Percentiles rank a stretch among this genome's conserved stretches.
Evolutionary conservation across 2,329 filamentous ascomycete genomes (phyloP).

Genomic region (Fusarium sublunatum): DNA sequence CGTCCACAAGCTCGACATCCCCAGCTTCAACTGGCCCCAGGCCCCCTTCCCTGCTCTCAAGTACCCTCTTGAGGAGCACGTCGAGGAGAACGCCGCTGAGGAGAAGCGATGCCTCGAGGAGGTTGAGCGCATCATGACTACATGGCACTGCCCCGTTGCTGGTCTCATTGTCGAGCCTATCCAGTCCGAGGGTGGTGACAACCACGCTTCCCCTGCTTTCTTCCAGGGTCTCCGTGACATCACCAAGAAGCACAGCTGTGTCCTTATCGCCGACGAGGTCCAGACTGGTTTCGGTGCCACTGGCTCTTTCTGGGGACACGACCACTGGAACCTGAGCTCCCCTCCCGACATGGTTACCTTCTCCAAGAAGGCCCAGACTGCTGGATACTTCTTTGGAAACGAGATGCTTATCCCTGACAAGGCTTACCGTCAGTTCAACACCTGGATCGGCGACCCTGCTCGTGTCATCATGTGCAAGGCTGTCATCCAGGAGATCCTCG

Average conservation of each 20-base stretch:
- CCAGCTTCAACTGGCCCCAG: constrained; percentile 89
- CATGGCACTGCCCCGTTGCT: constrained; percentile 74
- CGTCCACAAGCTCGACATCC: constrained; percentile 88
- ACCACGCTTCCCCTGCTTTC: constrained; percentile 82
- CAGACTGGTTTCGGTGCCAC: constrained; percentile 86
- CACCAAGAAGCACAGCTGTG: constrained; percentile 74
- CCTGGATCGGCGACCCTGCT: constrained; percentile 86
- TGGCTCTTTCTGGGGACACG: constrained; percentile 88
- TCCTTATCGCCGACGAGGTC: constrained; percentile 86
- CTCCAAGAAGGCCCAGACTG: constrained; percentile 87
- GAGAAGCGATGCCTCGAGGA: constrained; percentile 79
- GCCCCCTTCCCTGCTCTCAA: constrained; percentile 82
- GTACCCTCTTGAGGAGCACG: constrained; percentile 79
- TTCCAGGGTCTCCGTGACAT: constrained; percentile 80
- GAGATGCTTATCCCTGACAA: constrained; percentile 80
- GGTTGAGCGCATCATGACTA: constrained; percentile 76
- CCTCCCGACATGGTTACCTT: constrained; percentile 91
- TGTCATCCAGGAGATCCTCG: constrained; percentile 79
- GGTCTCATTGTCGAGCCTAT: constrained; percentile 83
- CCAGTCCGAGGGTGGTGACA: constrained; percentile 86
- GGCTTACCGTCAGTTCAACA: constrained; percentile 88
- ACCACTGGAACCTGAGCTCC: constrained; percentile 79
- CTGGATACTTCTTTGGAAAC: constrained; percentile 85
- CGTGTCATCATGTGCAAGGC: constrained; percentile 81
- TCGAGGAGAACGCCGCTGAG: constrained; percentile 75